Evolutionary conservation across 2,329 filamentous ascomycete genomes (phyloP).

Genomic region (Fusarium robinianum): DNA sequence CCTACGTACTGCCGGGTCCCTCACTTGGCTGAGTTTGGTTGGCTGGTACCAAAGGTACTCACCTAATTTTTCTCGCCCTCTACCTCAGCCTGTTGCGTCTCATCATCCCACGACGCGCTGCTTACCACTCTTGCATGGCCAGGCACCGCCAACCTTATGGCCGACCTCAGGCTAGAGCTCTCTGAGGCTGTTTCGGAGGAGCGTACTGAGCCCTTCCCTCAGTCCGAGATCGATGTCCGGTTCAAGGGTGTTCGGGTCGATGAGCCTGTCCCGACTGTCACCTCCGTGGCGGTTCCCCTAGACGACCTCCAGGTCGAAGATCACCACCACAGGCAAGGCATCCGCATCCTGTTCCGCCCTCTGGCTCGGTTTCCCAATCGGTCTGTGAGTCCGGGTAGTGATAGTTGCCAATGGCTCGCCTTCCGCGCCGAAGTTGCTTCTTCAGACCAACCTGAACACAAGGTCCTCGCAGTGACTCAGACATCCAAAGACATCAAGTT

Average conservation of each 20-base stretch:
- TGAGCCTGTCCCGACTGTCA: conserved; percentile 44
- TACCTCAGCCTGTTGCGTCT: conserved; percentile 16
- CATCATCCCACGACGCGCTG: conserved; percentile 26
- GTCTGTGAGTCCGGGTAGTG: conserved; percentile 59
- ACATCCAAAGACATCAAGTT: conserved; percentile 65
- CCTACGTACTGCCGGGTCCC: conserved; percentile 18
- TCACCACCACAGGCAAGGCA: conserved; percentile 58
- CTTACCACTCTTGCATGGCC: conserved; percentile 38
- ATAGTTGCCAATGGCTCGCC: conserved; percentile 61
- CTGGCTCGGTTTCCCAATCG: conserved; percentile 56
- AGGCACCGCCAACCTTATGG: conserved; percentile 47
- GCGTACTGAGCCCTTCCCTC: conserved; percentile 62
- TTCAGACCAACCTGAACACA: conserved; percentile 57
- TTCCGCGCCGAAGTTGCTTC: conserved; percentile 59
- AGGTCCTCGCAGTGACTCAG: conserved; percentile 64
- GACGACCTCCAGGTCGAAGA: conserved; percentile 58
- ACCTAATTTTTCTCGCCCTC: conserved; percentile 23
- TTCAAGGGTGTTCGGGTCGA: conserved; percentile 52
- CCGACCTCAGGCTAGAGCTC: conserved; percentile 48
- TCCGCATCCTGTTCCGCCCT: conserved; percentile 61
- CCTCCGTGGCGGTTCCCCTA: conserved; percentile 54
- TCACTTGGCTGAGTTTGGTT: conserved; percentile 28
- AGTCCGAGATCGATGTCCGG: conserved; percentile 59
- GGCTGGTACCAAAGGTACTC: conserved; percentile 33
- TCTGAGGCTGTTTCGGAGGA: conserved; percentile 51